Conservation (phyloP, 2,329 filamentous ascomycete genomes). For the Lecanoromycetidae sp. region DNA sequence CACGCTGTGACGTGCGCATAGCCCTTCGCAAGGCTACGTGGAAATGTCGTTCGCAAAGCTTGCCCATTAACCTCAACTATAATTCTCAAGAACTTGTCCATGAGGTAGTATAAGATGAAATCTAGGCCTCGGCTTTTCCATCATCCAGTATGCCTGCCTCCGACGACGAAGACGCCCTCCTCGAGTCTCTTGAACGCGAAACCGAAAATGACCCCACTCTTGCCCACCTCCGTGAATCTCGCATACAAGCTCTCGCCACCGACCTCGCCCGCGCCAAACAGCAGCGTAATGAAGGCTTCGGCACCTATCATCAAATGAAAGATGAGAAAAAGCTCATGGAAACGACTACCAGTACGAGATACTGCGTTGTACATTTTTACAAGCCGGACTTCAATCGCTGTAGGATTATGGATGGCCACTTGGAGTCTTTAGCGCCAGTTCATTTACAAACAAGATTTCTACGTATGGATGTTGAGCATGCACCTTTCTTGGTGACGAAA, state of each 20-base stretch:
- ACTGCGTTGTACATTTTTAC: constrained; percentile 51
- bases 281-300: constrained; percentile 32
- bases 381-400: constrained; percentile 53
- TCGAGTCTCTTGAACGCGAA: constrained; percentile 43
- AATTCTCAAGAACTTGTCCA: too few species aligned
- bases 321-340: constrained; percentile 48
- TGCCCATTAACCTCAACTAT: too few species aligned
- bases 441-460: constrained; percentile 28
- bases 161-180: constrained; percentile 48
- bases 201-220: constrained; percentile 38
- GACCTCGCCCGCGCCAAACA: constrained; percentile 41
- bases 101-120: too few species aligned
- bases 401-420: constrained; percentile 48
- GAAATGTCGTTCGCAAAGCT: too few species aligned
- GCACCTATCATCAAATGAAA: constrained; percentile 37
- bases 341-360: constrained; percentile 46
- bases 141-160: constrained; percentile 9
- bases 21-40: too few species aligned
- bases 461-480: constrained; percentile 34
- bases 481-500: constrained; percentile 37
- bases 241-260: constrained; percentile 47
- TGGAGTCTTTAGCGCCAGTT: constrained; percentile 29
- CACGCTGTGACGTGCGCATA: too few species aligned
- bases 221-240: constrained; percentile 45
- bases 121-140: not conserved